Evolutionary conservation across 257 asterid genomes (phyloP).

Genomic region (Scutellaria galericulata): DNA sequence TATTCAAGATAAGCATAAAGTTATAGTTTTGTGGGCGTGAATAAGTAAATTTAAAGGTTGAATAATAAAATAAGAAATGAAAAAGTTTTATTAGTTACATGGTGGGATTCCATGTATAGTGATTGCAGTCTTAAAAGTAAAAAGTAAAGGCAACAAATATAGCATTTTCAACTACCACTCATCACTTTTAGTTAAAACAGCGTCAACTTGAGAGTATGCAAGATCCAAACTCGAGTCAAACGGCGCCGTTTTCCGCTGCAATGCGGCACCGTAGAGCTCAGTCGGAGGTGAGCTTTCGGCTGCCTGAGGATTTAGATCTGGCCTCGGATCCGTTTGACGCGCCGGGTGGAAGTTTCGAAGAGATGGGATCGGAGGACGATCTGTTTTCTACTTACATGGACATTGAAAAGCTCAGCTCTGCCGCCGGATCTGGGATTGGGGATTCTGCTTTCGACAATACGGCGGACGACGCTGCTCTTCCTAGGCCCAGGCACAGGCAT

Average conservation of each 20-base stretch:
- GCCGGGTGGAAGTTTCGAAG: constrained; percentile 72
- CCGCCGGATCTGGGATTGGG: constrained; percentile 58
- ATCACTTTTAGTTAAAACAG: background rate
- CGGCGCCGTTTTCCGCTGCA: constrained; percentile 53
- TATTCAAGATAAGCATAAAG: too few species aligned
- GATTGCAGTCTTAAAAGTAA: too few species aligned
- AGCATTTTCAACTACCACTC: too few species aligned
- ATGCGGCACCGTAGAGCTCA: constrained; percentile 94
- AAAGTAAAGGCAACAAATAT: too few species aligned
- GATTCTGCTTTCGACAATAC: constrained; percentile 37
- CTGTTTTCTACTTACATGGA: constrained; percentile 90
- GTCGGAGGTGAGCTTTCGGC: constrained; percentile 83
- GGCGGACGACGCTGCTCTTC: constrained; percentile 21
- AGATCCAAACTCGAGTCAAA: constrained; percentile 71
- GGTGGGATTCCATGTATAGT: too few species aligned
- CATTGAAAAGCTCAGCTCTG: constrained; percentile 73
- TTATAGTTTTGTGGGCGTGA: too few species aligned
- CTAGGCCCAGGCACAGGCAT: constrained; percentile 52
- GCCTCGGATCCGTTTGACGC: constrained; percentile 68
- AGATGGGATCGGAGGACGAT: constrained; percentile 95
- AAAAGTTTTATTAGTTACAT: too few species aligned
- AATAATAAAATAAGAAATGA: too few species aligned
- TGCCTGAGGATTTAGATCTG: constrained; percentile 91
- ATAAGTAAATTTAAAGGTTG: too few species aligned
- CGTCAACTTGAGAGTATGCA: constrained; percentile 55